Evolutionary conservation across 2,329 filamentous ascomycete species (phyloP), one percentile per base, ranked within the genome.

Genomic region (Fusarium avenaceum): DNA sequence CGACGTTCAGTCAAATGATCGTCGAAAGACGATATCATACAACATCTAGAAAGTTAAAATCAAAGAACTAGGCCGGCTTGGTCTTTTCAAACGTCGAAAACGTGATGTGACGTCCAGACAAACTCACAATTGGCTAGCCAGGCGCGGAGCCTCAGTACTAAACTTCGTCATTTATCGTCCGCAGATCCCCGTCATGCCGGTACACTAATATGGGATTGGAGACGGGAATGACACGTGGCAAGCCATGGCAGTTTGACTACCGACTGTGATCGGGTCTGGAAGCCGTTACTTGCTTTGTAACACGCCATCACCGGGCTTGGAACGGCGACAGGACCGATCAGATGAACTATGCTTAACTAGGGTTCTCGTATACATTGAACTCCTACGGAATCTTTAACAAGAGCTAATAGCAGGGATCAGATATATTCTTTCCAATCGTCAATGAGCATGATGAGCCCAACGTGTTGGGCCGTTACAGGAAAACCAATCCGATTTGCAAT

Each of bases 401-500:
- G 7, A n/a, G 9, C 15, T 17, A 22, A 10, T 22, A 22, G 7
- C 7, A 10, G 7, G 20, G 11, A 7, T 7, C 8, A 22, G 13
- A 14, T 2, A 19, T 22, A 10, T 30, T 19, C 22, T 28, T 10
- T 2, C 19, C 20, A 47, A 35, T 20, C 28, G 28, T 4, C 9
- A 30, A 30, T 10, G 11, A 30, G 28, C 28, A 22, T 33, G 28
- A n/a, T 19, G 24, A 44, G 61, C 38, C 63, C 50, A 49, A 66
- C 40, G 10, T 15, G 15, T 67, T 67, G 49, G 66, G 65, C 52
- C 40, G 56, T 46, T 13, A 66, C 33, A 17, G 17, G 24, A 49
- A 28, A 30, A 28, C 19, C 19, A 45, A 32, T 33, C n/a, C 33
- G 20, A 46, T 14, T 47, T 22, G 24, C 24, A 17, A n/a, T 24